Evolutionary conservation across 2,329 filamentous ascomycete species (phyloP).

Genomic region (Cryphonectria carpinicola): DNA sequence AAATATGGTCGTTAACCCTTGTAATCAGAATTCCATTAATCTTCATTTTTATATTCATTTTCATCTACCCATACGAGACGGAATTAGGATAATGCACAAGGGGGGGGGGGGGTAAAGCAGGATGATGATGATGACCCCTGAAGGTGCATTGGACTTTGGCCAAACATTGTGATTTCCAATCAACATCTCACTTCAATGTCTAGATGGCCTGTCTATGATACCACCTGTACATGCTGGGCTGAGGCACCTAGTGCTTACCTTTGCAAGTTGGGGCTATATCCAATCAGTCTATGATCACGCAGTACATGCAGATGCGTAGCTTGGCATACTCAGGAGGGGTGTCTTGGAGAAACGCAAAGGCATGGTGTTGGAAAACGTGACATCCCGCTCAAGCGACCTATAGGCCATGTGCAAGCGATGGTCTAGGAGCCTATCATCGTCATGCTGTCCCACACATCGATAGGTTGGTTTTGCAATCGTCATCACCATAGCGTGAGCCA

Average conservation of each 20-base stretch:
- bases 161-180: not conserved
- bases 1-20: not conserved
- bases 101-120: not conserved
- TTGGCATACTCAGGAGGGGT: not conserved
- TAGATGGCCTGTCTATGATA: not conserved
- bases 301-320: not conserved
- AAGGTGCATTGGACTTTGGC: not conserved
- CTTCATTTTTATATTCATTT: not conserved
- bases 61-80: not conserved
- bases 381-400: not conserved
- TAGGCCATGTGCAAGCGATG: not conserved
- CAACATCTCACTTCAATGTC: not conserved
- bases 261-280: not conserved
- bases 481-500: not conserved
- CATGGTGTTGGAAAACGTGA: not conserved
- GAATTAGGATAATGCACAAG: not conserved
- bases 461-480: not conserved
- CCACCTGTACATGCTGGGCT: not conserved
- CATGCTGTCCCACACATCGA: not conserved
- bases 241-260: not conserved
- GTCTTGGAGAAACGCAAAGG: not conserved
- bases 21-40: not conserved
- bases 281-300: not conserved
- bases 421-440: not conserved
- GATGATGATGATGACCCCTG: not conserved